Evolutionary conservation across 192 early-diverging fungal species (phyloP).

Genomic region (Jimgerdemannia lactiflua): DNA sequence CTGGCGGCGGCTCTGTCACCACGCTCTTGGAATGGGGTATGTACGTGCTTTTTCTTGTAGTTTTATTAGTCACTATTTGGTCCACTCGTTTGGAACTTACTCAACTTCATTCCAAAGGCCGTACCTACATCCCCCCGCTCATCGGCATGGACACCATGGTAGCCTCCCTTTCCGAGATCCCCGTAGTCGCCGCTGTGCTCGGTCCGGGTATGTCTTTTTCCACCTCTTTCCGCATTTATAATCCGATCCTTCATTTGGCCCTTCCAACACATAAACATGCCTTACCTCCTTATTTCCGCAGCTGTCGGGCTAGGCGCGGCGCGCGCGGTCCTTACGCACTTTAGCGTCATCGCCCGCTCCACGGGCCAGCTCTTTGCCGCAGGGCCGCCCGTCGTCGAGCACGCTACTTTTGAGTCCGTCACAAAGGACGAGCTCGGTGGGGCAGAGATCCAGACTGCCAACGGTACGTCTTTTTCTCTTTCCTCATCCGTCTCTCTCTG

Average conservation of each 20-base stretch:
- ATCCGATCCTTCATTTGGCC: neutral
- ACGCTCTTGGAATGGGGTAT: conserved; percentile 15
- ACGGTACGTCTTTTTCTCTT: conserved; percentile 9
- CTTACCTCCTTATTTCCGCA: neutral
- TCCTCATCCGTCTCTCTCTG: too few species aligned
- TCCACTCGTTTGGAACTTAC: too few species aligned
- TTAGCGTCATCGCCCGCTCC: conserved; percentile 19
- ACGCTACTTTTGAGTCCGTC: conserved; percentile 28
- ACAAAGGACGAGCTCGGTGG: conserved; percentile 29
- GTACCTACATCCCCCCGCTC: conserved; percentile 22
- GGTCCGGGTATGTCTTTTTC: conserved; percentile 18
- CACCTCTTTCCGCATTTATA: neutral
- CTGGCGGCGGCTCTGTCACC: conserved; percentile 29
- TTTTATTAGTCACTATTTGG: too few species aligned
- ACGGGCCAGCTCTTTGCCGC: conserved; percentile 31
- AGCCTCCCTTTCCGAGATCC: conserved; percentile 30
- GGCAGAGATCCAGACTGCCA: conserved; percentile 26
- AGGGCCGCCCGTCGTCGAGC: conserved; percentile 30
- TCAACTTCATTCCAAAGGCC: neutral
- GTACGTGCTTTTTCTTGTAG: neutral
- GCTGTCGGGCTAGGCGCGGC: conserved; percentile 35
- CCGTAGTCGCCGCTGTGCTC: conserved; percentile 24
- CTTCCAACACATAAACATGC: neutral
- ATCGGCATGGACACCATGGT: conserved; percentile 33
- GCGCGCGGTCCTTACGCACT: conserved; percentile 30